Base-by-base conservation (phyloP, 306 rosid species). In the Carpinus fangiana region DNA sequence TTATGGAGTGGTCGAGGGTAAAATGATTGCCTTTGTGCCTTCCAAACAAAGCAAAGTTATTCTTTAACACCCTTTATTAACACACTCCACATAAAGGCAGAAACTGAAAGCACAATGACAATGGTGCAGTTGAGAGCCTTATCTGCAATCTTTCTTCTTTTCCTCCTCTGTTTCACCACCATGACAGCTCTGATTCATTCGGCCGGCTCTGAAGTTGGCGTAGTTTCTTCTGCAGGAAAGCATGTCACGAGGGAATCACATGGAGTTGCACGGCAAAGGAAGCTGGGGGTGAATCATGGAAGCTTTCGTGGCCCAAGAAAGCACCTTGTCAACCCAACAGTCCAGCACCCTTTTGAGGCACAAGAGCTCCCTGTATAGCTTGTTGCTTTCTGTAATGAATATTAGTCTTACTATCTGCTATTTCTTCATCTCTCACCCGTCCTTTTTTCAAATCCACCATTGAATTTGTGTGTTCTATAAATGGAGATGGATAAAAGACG, bases 201-300 rank as follows among this genome's bases (percentile, higher is more conserved):
- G 13, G 68, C 56, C 48, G 55, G 53, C 81, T 28, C 31, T 26
- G 64, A 38, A 53, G 68, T 47, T 54, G 67, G 16, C 20, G 69
- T 68, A 23, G 85, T 46, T 12, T 78, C 41, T 52, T 78, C 46
- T 52, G 14, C 14, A 41, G 83, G 67, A 65, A 68, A 51, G 18
- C 84, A 65, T 61, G 72, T 21, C 23, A 5, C 4, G 43, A 38
- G 28, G 61, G 79, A 74, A 74, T 9, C 28, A 8, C 72, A 77
- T 7, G 76, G 48, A 53, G 65, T 21, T 3, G 6, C 41, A 51
- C 65, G 84, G 90, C 47, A 84, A 12, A 83, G 84, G 91, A 87
- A 77, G 90, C 59, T 85, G 57, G 48, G 92, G 90, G 83, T 88
- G 82, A 91, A 91, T 72, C 97, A 91, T 77, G 97, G 97, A 85